These are phyloP conservation scores for Trichosporon coremiiforme DNA, from an alignment of 1,284 basidiomycete genomes.

Conservation along the genomic window DNA sequence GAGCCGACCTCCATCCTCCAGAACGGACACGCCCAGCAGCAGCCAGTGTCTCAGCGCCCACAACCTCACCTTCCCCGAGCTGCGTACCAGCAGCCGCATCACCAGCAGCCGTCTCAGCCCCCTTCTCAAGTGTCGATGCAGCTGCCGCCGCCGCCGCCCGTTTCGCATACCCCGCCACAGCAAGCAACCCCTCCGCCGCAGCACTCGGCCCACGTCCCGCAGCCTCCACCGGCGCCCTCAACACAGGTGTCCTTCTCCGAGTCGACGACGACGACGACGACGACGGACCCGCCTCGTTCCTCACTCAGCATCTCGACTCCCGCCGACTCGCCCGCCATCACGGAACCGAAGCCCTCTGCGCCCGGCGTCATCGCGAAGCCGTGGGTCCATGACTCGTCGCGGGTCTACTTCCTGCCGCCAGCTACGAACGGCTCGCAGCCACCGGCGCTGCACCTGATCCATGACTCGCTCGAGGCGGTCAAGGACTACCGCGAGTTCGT, in stretches of 20 bases:
- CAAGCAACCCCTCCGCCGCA: not conserved
- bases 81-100: not conserved
- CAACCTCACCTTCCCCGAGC: not conserved
- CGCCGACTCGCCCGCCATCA: conserved; percentile 12
- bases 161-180: not conserved
- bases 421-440: conserved; percentile 10
- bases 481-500: conserved; percentile 36
- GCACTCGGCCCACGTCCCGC: not conserved
- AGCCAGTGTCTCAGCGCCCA: not conserved
- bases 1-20: conserved; percentile 8
- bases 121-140: not conserved
- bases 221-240: conserved; percentile 9
- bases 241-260: conserved; percentile 12
- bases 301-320: not conserved
- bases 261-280: not conserved
- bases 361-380: conserved; percentile 12
- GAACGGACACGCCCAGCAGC: not conserved
- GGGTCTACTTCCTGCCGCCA: conserved; percentile 32
- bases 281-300: not conserved
- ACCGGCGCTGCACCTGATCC: conserved; percentile 23
- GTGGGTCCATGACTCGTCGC: conserved; percentile 30
- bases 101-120: not conserved
- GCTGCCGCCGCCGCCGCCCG: conserved; percentile 1
- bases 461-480: conserved; percentile 31
- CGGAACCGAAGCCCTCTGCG: not conserved